A percentile compares a stretch with the other conserved stretches of the same genome.
Evolutionary conservation across 345 rosid species (phyloP).

Genomic region (Tarenaya hassleriana): DNA sequence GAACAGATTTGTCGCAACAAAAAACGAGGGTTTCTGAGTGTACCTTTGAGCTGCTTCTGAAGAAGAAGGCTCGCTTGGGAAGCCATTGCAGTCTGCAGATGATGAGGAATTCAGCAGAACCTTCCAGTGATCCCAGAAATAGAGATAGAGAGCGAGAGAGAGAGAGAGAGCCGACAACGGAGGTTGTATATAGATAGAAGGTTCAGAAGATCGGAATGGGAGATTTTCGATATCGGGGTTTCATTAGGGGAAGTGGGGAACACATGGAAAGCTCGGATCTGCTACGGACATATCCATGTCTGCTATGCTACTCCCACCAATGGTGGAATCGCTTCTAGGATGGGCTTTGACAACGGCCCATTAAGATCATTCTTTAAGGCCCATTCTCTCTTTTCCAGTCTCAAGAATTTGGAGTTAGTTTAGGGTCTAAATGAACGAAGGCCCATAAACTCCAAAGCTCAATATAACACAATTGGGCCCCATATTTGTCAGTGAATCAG

Average conservation of each 20-base stretch:
- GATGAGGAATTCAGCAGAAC: conserved; percentile 2
- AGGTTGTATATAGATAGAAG: conserved; percentile 25
- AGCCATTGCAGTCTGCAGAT: conserved; percentile 1
- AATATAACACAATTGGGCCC: too few species aligned
- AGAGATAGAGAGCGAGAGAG: conserved; percentile 5
- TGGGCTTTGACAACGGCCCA: too few species aligned
- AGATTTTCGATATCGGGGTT: conserved; percentile 7
- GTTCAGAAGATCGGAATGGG: conserved; percentile 16
- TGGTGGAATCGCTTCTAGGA: too few species aligned
- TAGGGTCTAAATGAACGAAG: too few species aligned
- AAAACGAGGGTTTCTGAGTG: conserved; percentile 3
- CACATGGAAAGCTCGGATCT: conserved; percentile 12
- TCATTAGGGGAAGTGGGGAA: conserved; percentile 22
- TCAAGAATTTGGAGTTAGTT: too few species aligned
- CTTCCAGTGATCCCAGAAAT: conserved; percentile 7
- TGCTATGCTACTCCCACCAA: conserved; percentile 3
- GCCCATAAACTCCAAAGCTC: too few species aligned
- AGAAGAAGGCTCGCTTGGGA: conserved; percentile 53
- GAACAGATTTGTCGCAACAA: not conserved
- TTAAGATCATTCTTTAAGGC: too few species aligned
- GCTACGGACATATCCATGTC: conserved; percentile 15
- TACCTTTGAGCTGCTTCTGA: conserved; percentile 62
- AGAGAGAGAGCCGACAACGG: conserved; percentile 4
- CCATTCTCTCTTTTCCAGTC: too few species aligned
- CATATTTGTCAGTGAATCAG: too few species aligned